Evolutionary conservation across 345 rosid genomes (phyloP).

Genomic region (Hibiscus trionum): DNA sequence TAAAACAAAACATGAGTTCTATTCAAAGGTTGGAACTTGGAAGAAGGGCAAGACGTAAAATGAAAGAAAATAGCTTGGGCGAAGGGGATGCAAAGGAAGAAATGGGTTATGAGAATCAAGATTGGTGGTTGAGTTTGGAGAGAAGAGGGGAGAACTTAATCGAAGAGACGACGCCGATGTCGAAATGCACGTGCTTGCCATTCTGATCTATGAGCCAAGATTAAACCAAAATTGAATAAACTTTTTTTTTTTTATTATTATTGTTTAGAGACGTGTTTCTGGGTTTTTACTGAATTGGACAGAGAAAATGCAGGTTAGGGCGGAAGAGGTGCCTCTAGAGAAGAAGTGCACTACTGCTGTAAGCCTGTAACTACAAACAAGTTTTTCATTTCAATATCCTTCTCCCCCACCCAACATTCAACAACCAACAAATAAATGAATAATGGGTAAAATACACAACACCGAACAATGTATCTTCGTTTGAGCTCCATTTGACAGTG

Average conservation of each 20-base stretch:
- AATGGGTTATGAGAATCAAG: conserved; percentile 33
- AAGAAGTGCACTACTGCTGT: background rate
- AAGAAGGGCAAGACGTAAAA: background rate
- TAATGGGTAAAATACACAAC: no score
- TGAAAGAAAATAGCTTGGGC: conserved; percentile 35
- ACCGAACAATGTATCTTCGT: no score
- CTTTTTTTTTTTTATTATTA: no score
- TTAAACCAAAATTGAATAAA: background rate
- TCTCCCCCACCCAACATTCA: no score
- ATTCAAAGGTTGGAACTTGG: background rate
- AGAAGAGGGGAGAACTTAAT: conserved; percentile 36
- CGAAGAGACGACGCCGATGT: conserved; percentile 53
- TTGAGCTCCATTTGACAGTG: no score
- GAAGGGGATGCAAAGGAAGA: conserved; percentile 40
- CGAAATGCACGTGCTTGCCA: conserved; percentile 59
- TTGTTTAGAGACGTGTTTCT: background rate
- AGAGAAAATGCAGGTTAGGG: background rate
- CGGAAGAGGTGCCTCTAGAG: background rate
- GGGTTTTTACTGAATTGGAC: background rate
- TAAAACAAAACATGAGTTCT: background rate
- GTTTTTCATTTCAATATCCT: no score
- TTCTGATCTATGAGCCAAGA: conserved; percentile 11
- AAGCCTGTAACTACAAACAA: no score
- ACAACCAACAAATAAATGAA: no score
- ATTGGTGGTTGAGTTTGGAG: conserved; percentile 43